Conservation (phyloP, 2,329 filamentous ascomycete genomes). For the Fonsecaea multimorphosa region DNA sequence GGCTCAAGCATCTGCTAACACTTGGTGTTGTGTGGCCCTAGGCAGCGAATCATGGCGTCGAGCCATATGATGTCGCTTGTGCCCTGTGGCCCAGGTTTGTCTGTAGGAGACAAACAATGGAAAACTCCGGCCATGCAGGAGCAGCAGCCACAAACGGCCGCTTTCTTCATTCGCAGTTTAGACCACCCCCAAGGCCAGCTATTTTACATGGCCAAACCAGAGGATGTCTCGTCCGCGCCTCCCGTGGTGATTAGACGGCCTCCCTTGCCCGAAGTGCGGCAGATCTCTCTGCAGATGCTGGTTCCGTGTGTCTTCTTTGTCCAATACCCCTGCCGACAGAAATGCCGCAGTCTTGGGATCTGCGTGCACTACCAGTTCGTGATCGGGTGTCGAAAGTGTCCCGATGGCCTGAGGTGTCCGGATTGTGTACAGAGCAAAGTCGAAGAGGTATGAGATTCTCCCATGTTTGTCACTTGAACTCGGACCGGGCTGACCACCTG, state of each 20-base stretch:
- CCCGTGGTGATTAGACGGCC: constrained; percentile 24
- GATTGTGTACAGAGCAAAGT: constrained; percentile 19
- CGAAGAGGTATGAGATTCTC: constrained; percentile 21
- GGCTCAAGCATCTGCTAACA: background rate
- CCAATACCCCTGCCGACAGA: constrained; percentile 29
- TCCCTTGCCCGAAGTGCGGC: constrained; percentile 15
- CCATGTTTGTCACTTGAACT: background rate
- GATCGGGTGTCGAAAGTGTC: constrained; percentile 27
- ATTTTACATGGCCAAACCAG: constrained; percentile 19
- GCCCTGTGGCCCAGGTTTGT: background rate
- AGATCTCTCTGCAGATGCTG: constrained; percentile 22
- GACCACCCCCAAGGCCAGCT: constrained; percentile 17
- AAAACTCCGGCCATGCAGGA: background rate
- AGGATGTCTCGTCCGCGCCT: constrained; percentile 15
- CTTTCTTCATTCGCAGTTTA: constrained; percentile 27
- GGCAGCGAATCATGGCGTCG: background rate
- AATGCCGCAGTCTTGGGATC: constrained; percentile 37
- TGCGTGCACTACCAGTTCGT: constrained; percentile 38
- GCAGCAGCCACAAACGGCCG: background rate
- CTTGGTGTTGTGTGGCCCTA: background rate
- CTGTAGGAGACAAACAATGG: background rate
- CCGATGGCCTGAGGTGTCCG: constrained; percentile 34
- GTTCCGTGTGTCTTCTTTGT: constrained; percentile 33
- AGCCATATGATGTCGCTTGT: background rate
- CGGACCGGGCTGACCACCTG: background rate